Evolutionary conservation across 768 basidiomycete species (phyloP), one percentile per base, ranked within the genome.

Genomic region (Mycena capillaripes): DNA sequence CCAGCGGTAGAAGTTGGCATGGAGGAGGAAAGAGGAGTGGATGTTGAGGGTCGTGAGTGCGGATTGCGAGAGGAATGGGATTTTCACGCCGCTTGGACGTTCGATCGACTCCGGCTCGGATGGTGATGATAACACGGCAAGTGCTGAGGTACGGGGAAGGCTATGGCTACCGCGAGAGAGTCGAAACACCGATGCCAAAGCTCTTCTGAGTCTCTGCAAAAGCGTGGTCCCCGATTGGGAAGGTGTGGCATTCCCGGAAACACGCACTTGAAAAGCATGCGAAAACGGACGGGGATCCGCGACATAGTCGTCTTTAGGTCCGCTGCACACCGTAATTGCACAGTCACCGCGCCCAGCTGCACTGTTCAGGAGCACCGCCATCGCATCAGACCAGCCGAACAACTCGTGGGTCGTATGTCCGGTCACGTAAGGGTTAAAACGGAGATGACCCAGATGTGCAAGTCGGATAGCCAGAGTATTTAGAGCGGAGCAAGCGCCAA

Each of bases 11-110:
- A 68, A 64, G 23, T 16, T 44, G 6, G 53, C 46, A 29, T 67
- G 71, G n/a, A 72, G 25, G 36, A 72, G 65, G 60, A 62, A 44
- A 30, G 71, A 59, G 27, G 66, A 58, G 46, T 64, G 66, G 27
- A 69, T 52, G 61, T 52, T 48, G 11, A 72, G 52, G 1, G 62
- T 52, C 0, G 61, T 64, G 36, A 73, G 44, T 1, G 30, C 42
- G 27, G 55, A 30, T 36, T 38, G 10, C 14, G 50, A 50, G 38
- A 71, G 50, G 40, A 40, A 56, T 12, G 50, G 27, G n/a, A 27
- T 8, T 23, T 16, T 17, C 2, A 19, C 34, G 19, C n/a, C n/a
- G n/a, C n/a, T n/a, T n/a, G n/a, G n/a, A n/a, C 65, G 65, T 19
- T 55, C 50, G 7, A n/a, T 25, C 8, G 66, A 69, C 8, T 38